Evolutionary conservation across 2,329 filamentous ascomycete species (phyloP).

Genomic region (Verticillium tricorpus): DNA sequence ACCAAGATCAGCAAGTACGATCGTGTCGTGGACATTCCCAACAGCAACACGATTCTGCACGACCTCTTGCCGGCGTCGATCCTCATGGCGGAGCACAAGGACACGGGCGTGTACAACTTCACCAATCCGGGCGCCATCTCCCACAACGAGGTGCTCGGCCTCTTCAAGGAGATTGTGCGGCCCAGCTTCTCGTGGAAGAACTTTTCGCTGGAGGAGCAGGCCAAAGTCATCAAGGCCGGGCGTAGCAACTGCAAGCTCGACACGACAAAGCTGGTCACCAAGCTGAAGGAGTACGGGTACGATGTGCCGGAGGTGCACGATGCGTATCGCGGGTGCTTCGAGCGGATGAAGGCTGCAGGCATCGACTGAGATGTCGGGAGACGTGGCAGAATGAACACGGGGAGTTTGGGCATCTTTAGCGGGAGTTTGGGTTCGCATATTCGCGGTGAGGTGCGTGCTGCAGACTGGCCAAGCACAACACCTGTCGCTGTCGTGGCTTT

Average conservation of each 20-base stretch:
- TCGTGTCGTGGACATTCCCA: slow-evolving; percentile 62
- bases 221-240: slow-evolving; percentile 63
- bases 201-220: slow-evolving; percentile 61
- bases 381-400: neutral
- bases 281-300: slow-evolving; percentile 55
- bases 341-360: slow-evolving; percentile 56
- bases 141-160: slow-evolving; percentile 62
- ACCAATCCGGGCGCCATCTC: slow-evolving; percentile 67
- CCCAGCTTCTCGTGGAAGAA: slow-evolving; percentile 60
- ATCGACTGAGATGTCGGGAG: slow-evolving; percentile 33
- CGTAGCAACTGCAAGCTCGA: slow-evolving; percentile 64
- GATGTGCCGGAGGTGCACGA: slow-evolving; percentile 57
- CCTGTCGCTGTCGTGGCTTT: too few species aligned
- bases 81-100: slow-evolving; percentile 54
- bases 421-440: neutral
- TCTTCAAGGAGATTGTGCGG: slow-evolving; percentile 61
- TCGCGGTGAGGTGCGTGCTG: neutral
- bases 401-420: neutral
- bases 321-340: slow-evolving; percentile 58
- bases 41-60: slow-evolving; percentile 62
- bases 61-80: slow-evolving; percentile 60
- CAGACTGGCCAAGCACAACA: neutral
- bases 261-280: slow-evolving; percentile 54
- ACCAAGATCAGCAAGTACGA: slow-evolving; percentile 65
- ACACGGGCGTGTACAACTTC: slow-evolving; percentile 65